These are phyloP conservation scores for Penicillium silybi DNA, from an alignment of 495 filamentous ascomycete genomes.

Conservation along the genomic window DNA sequence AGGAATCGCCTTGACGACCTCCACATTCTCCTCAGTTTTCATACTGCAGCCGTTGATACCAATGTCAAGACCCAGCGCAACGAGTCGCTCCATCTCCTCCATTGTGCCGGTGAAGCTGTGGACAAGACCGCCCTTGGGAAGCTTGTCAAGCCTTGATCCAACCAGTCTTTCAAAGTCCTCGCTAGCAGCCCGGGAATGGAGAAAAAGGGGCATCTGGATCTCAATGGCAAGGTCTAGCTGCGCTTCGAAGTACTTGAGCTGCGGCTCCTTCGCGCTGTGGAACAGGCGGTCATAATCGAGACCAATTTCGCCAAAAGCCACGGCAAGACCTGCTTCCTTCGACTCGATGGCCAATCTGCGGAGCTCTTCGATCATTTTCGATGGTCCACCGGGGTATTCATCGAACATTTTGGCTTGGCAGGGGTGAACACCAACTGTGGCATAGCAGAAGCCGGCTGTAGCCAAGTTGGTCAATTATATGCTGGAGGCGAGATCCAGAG, in stretches of 20 bases:
- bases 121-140: constrained; percentile 73
- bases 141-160: constrained; percentile 42
- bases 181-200: constrained; percentile 82
- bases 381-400: constrained; percentile 51
- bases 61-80: constrained; percentile 73
- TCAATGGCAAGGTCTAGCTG: constrained; percentile 76
- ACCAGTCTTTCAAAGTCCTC: constrained; percentile 73
- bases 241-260: constrained; percentile 77
- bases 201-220: constrained; percentile 79
- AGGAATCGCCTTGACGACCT: constrained; percentile 71
- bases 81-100: constrained; percentile 74
- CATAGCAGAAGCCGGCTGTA: constrained; percentile 73
- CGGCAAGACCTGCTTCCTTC: constrained; percentile 48
- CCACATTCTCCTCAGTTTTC: constrained; percentile 86
- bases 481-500: neutral
- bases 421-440: constrained; percentile 91
- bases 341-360: constrained; percentile 49
- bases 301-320: constrained; percentile 93
- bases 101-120: constrained; percentile 87
- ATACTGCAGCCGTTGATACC: constrained; percentile 89
- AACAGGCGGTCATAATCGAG: constrained; percentile 92
- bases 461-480: neutral
- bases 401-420: constrained; percentile 71
- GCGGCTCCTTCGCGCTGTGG: constrained; percentile 68
- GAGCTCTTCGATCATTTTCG: constrained; percentile 58